Percentiles rank a stretch among this genome's conserved stretches.
These are phyloP conservation scores for Cladobotryum protrusum DNA, from an alignment of 2,329 filamentous ascomycete genomes.

Conservation along the genomic window DNA sequence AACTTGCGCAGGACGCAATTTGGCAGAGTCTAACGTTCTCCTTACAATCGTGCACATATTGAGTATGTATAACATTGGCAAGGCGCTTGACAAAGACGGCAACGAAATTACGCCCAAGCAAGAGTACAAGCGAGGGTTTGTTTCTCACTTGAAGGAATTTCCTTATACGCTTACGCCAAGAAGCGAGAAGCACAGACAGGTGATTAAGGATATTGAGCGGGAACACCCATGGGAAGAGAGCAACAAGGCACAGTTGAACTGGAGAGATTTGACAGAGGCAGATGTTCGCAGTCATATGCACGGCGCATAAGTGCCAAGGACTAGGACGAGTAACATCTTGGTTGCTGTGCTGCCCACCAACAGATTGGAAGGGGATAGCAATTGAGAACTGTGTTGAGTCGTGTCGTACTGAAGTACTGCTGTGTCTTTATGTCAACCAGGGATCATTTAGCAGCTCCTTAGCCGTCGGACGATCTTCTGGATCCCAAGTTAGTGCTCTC, in stretches of 20 bases:
- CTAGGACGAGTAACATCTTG: too few relatives aligned
- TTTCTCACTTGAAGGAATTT: background rate
- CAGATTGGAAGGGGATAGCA: too few relatives aligned
- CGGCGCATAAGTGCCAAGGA: too few relatives aligned
- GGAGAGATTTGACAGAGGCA: too few relatives aligned
- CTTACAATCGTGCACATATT: conserved; percentile 35
- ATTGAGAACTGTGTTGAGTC: too few relatives aligned
- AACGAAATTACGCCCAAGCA: conserved; percentile 23
- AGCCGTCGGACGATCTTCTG: conserved; percentile 17
- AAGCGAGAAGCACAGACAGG: conserved; percentile 6
- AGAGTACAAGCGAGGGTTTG: conserved; percentile 2
- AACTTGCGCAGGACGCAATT: conserved; percentile 26
- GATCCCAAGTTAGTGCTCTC: conserved; percentile 18
- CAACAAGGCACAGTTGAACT: background rate
- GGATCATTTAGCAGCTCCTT: conserved; percentile 19
- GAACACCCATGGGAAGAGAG: conserved; percentile 10
- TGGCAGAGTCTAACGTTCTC: conserved; percentile 27
- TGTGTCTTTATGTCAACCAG: conserved; percentile 12
- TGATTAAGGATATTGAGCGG: conserved; percentile 6
- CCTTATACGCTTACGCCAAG: conserved; percentile 6
- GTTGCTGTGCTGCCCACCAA: too few relatives aligned
- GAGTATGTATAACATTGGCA: conserved; percentile 37
- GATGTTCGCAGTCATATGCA: too few relatives aligned
- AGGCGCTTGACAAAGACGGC: conserved; percentile 23
- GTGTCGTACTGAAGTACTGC: too few relatives aligned